Percentiles rank a stretch among this genome's conserved stretches.
Conservation (phyloP, 148 eudicot genomes). For the Diospyros lotus region DNA sequence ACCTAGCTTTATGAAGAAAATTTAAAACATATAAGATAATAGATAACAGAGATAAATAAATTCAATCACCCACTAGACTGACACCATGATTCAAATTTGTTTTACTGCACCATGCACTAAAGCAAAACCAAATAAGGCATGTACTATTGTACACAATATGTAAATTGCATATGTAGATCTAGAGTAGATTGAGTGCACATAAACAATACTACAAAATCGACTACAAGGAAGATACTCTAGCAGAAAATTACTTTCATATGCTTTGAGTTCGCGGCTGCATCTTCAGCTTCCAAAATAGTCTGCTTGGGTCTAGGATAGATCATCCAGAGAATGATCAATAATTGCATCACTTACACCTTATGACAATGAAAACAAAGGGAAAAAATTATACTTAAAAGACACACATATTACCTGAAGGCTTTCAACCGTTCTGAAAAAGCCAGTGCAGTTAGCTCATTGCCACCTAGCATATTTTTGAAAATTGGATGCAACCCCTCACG, state of each 20-base stretch:
- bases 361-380: conserved; percentile 1
- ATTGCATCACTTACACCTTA: neutral
- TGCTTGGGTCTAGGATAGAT: conserved; percentile 75
- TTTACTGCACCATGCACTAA: neutral
- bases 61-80: neutral
- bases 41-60: neutral
- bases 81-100: neutral
- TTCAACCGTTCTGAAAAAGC: conserved; percentile 89
- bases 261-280: conserved; percentile 71
- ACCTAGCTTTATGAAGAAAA: neutral
- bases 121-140: neutral
- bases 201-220: no score
- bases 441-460: conserved; percentile 70
- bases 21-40: neutral
- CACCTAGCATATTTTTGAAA: conserved; percentile 52
- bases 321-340: conserved; percentile 12
- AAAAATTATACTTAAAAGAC: neutral
- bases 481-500: conserved; percentile 95
- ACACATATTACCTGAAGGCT: conserved; percentile 56
- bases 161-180: neutral
- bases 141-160: neutral
- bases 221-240: neutral
- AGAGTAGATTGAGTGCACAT: neutral
- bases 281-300: conserved; percentile 92
- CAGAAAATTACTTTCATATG: conserved; percentile 38